Base-by-base conservation (phyloP, 2,329 filamentous ascomycete genomes). In the Stagonosporopsis tanaceti region DNA sequence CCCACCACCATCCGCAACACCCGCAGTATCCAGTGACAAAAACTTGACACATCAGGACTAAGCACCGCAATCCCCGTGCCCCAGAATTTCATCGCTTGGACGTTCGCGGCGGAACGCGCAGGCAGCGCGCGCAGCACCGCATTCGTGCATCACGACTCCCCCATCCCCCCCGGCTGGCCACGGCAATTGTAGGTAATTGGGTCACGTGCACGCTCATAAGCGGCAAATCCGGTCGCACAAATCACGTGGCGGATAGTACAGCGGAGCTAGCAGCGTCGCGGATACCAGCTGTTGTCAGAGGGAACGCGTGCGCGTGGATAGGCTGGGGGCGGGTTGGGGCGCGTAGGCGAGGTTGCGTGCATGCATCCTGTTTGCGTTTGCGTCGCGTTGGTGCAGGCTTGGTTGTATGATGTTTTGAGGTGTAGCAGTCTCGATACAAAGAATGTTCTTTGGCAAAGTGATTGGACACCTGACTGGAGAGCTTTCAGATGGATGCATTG, bases 311-410 rank as follows among this genome's bases (percentile, higher is more conserved):
- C 34, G 51, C 45, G 34, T 15, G 35, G 35, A 47, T 47, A 47
- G 53, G 53, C 47, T 51, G 47, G 47, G 41, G 20, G 40, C 53
- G 53, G 53, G 3, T 45, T 34, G 32, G 32, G 4, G 14, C 32
- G 32, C 32, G 32, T 34, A 34, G 32, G 32, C 32, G 14, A 15
- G 39, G 14, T 20, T 20, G 20, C 20, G 20, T 20, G 20, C 20
- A 20, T 20, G 20, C 20, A 20, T 20, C 20, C 20, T 20, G 20
- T 25, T 41, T 25, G 39, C 27, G 22, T 25, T 9, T 24, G 38
- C 38, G 6, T 40, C 20, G 38, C 22, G 2, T 9, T 20, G 22
- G 4, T 27, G 25, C 25, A 27, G 25, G 30, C 12, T 32, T 11
- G 9, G 30, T 9, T 32, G 30, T 32, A 12, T 6, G 7, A 11